Evolutionary conservation across 2,329 filamentous ascomycete species (phyloP), one percentile per base, ranked within the genome.

Genomic region (Talaromyces marneffei): DNA sequence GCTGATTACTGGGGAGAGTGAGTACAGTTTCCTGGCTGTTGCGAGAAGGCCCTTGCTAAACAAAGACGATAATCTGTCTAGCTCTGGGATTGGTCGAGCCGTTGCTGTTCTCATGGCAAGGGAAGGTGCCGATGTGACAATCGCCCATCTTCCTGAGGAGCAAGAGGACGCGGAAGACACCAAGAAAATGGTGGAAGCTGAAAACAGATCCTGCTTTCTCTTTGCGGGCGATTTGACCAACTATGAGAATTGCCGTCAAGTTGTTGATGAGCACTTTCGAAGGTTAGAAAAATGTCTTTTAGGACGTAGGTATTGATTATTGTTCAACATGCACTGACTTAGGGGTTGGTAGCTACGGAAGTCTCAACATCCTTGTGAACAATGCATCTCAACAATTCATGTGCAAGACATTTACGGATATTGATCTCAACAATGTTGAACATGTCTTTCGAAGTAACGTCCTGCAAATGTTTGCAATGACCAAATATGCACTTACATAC

Each of bases 381-480:
- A 86, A 86, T 68, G 84, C 82, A 2, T 80, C 79, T 0, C 83
- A 83, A 70, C 83, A 86, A 70, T 76, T 80, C 37, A 79, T 81
- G 71, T 83, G 78, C 68, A 69, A 78, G 5, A 77, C 85, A 33
- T 78, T 85, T 20, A 73, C 75, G 35, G 77, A 85, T 1, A 85
- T 83, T 29, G 77, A 85, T 67, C 75, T 86, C 0, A 77, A 82
- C 14, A 72, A 78, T 0, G 81, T 85, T 0, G 80, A 85, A 64
- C 81, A 79, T 65, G 82, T 80, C 0, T 87, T 86, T 75, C 78
- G 78, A 48, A 80, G 77, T 63, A 86, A 86, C 63, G 81, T 86
- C 33, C 66, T 84, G 8, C 78, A 81, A 59, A 85, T 85, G 75
- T 83, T 86, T 66, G 82, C 82, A n/a, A 74, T 86, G 63, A 81